These are phyloP conservation scores for Yamadazyma aaseri DNA, from an alignment of 1,139 yeast species.

Conservation along the genomic window DNA sequence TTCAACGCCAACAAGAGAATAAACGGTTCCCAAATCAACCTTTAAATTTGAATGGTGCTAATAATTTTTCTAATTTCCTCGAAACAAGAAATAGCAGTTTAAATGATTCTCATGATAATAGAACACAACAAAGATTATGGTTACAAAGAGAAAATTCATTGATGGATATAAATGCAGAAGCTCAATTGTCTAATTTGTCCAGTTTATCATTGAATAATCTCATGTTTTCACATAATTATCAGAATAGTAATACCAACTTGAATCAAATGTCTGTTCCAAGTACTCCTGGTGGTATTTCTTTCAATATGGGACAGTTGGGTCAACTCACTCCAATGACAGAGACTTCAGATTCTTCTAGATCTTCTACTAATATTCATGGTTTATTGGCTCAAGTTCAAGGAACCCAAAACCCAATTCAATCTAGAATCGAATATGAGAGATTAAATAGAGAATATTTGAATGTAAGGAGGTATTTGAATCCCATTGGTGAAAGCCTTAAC, in stretches of 20 bases:
- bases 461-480: slow-evolving; percentile 67
- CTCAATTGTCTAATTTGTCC: slow-evolving; percentile 38
- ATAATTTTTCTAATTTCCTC: slow-evolving; percentile 34
- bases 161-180: slow-evolving; percentile 50
- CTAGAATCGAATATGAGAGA: slow-evolving; percentile 73
- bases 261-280: slow-evolving; percentile 18
- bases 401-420: slow-evolving; percentile 53
- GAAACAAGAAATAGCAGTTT: slow-evolving; percentile 15
- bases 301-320: slow-evolving; percentile 2
- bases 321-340: slow-evolving; percentile 8
- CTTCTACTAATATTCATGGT: slow-evolving; percentile 28
- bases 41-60: slow-evolving; percentile 23
- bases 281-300: slow-evolving; percentile 10
- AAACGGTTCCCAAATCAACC: slow-evolving; percentile 4
- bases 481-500: slow-evolving; percentile 60
- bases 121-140: slow-evolving; percentile 85
- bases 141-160: slow-evolving; percentile 74
- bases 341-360: not conserved
- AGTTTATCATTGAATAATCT: slow-evolving; percentile 45
- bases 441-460: slow-evolving; percentile 71
- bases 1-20: slow-evolving; percentile 14
- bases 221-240: slow-evolving; percentile 43
- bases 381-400: slow-evolving; percentile 32
- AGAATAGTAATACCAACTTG: slow-evolving; percentile 26
- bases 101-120: slow-evolving; percentile 20